Base-by-base conservation (phyloP, 202 grass and related monocot genomes). In the Schoenoplectus triqueter region DNA sequence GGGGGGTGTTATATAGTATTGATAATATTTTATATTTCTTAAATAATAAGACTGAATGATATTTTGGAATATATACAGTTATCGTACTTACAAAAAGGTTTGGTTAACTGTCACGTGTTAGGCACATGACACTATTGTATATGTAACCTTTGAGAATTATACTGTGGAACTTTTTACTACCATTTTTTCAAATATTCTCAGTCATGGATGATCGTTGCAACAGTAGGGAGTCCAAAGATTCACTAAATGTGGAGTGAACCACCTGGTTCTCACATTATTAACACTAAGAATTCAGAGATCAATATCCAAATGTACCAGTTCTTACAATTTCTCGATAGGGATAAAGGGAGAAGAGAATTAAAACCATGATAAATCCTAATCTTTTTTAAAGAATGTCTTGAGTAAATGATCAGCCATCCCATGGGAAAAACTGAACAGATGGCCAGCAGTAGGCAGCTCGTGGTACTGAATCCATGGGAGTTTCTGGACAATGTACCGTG, bases 391-490 rank as follows among this genome's bases (percentile, higher is more conserved):
- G 46, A 98, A 86, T 11, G 88, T 80, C 85, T 49, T 93, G 41
- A 90, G 89, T 10, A 93, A 80, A 85, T 40, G 63, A 89, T 97
- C 92, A 44, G 74, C 70, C 87, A 92, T 94, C 31, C 88, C 86
- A 73, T 89, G 85, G 4, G 17, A 85, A 63, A 90, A 10, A 4
- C 80, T 82, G 75, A 98, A 95, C 51, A 98, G 55, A 80, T 98
- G 92, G 0, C 92, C 91, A 2, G 92, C 84, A 14, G 11, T 86
- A 6, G 88, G 92, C 44, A 98, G 89, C 84, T 98, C 95, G 60
- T 95, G 91, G 88, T 93, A 98, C 41, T 82, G 63, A 55, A 98
- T 87, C 95, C 92, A 95, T 1, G 90, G 86, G 22, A 95, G 85
- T 66, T 85, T 92, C 71, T 92, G 77, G 41, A 62, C 78, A 87